Evolutionary conservation across 169 alveolate genomes (phyloP).

Genomic region (Plasmodium relictum): DNA sequence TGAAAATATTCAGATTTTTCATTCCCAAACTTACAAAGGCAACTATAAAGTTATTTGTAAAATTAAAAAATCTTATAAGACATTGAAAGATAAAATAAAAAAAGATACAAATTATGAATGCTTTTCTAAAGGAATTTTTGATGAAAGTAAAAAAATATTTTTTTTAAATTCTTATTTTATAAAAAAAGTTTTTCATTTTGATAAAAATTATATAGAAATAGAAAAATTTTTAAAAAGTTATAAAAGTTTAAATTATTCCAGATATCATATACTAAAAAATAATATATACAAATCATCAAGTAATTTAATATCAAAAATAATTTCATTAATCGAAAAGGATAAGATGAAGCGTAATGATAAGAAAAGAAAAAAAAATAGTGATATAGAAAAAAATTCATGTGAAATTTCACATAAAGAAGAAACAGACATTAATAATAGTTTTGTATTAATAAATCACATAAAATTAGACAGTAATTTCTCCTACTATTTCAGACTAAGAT

Average conservation of each 20-base stretch:
- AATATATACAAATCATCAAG: conserved; percentile 11
- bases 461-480: conserved; percentile 10
- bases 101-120: conserved; percentile 2
- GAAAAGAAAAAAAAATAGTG: neutral
- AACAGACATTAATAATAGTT: neutral
- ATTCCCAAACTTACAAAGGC: neutral
- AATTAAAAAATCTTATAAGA: neutral
- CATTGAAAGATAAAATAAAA: neutral
- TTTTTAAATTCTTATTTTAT: conserved; percentile 10
- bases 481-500: conserved; percentile 24
- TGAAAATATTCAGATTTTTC: conserved; percentile 2
- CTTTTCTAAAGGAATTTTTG: neutral
- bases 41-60: conserved; percentile 30
- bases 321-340: conserved; percentile 6
- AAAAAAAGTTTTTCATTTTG: conserved; percentile 22
- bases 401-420: neutral
- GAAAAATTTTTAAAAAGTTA: conserved; percentile 35
- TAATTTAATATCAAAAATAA: conserved; percentile 12
- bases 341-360: neutral
- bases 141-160: neutral
- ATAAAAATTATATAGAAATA: conserved; percentile 31
- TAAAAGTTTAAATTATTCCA: neutral
- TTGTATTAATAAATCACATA: neutral
- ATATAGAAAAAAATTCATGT: neutral
- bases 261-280: neutral